These are phyloP conservation scores for Hyaloscypha hepaticicola DNA, from an alignment of 495 filamentous ascomycete species.

Conservation along the genomic window DNA sequence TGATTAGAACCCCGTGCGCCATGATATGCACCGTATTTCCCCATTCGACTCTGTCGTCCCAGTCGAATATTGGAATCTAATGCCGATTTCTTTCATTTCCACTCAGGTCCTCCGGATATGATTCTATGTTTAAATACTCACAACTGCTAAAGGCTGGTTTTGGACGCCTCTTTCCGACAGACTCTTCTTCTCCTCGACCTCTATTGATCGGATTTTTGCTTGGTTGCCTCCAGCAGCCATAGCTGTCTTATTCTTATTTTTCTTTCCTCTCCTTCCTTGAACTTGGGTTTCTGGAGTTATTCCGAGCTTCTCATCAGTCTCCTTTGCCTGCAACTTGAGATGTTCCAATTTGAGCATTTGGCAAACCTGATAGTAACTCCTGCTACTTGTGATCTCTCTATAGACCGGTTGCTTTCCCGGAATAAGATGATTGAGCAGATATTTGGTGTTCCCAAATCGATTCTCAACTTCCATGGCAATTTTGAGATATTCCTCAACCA, in stretches of 20 bases:
- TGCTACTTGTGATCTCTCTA: slow-evolving; percentile 51
- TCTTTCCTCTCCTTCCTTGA: slow-evolving; percentile 51
- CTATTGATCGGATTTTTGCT: slow-evolving; percentile 2
- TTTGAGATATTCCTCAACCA: slow-evolving; percentile 71
- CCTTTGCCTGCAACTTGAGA: slow-evolving; percentile 54
- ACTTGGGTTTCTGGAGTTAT: slow-evolving; percentile 48
- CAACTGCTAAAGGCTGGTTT: not conserved
- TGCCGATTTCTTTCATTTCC: not conserved
- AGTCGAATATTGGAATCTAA: not conserved
- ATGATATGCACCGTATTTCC: not conserved
- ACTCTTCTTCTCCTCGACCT: slow-evolving; percentile 16
- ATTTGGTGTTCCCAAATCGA: slow-evolving; percentile 89
- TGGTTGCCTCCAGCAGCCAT: slow-evolving; percentile 41
- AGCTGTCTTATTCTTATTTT: slow-evolving; percentile 43
- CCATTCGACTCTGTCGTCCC: not conserved
- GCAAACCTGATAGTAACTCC: slow-evolving; percentile 65
- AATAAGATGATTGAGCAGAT: slow-evolving; percentile 76
- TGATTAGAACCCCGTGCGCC: not conserved
- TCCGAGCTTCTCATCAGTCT: slow-evolving; percentile 63
- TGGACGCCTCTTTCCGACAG: slow-evolving; percentile 10
- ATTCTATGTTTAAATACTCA: not conserved
- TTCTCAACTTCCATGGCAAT: slow-evolving; percentile 76
- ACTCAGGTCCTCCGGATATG: not conserved
- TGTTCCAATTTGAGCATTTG: slow-evolving; percentile 60
- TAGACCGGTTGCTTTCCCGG: slow-evolving; percentile 70